phyloP scores from a whole-genome alignment of 371 early-diverging fungal genomes.

The Choanephora cucurbitarum region DNA sequence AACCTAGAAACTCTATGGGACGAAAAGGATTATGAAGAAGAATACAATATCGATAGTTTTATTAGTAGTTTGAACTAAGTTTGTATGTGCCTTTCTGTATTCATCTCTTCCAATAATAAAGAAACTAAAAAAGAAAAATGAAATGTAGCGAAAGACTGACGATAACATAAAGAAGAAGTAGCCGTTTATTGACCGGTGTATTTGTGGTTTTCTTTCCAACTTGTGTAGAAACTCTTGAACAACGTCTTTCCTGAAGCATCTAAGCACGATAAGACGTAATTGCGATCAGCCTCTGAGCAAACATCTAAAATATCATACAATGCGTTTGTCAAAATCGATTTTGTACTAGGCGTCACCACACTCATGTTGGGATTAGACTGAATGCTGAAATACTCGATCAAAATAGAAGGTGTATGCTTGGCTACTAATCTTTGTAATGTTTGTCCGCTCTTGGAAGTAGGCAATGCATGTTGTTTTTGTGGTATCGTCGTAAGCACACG shows the following conservation, averaged over 20 bases:
- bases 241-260: constrained; percentile 60
- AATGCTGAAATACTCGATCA: constrained; percentile 67
- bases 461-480: constrained; percentile 17
- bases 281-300: constrained; percentile 69
- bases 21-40: constrained; percentile 92
- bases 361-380: constrained; percentile 64
- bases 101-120: no score
- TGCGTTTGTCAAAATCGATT: constrained; percentile 59
- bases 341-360: constrained; percentile 48
- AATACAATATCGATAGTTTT: constrained; percentile 82
- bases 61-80: constrained; percentile 68
- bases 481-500: constrained; percentile 56
- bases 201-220: constrained; percentile 61
- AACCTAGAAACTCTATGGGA: constrained; percentile 91
- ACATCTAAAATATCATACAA: constrained; percentile 71
- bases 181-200: constrained; percentile 60
- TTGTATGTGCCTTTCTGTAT: no score
- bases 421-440: constrained; percentile 52
- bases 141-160: no score
- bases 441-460: constrained; percentile 13
- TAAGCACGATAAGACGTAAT: constrained; percentile 63
- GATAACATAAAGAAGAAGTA: no score
- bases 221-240: constrained; percentile 58
- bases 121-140: no score
- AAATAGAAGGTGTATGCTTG: constrained; percentile 70